These are phyloP conservation scores for Candida pseudofarinosa DNA, from an alignment of 805 yeast genomes.

Conservation along the genomic window DNA sequence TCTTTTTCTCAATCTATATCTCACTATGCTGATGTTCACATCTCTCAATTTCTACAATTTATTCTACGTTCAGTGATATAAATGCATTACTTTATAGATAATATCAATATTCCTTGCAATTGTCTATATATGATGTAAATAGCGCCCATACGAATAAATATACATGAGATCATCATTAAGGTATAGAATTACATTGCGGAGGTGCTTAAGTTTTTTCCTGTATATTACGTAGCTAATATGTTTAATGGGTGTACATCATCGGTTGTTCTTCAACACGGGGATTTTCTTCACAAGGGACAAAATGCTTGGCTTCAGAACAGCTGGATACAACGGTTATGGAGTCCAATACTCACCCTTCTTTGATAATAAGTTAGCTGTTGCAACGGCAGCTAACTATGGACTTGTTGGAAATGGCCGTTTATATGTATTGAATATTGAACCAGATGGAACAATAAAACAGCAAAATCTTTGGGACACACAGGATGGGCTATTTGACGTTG, in stretches of 20 bases:
- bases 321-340: slow-evolving; percentile 82
- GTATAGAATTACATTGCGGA: background rate
- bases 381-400: slow-evolving; percentile 89
- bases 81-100: too few species aligned
- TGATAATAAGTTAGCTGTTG: slow-evolving; percentile 86
- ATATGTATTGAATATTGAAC: slow-evolving; percentile 62
- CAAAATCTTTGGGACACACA: slow-evolving; percentile 77
- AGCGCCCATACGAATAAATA: background rate
- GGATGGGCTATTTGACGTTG: slow-evolving; percentile 82
- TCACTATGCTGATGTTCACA: background rate
- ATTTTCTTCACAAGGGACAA: background rate
- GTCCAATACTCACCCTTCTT: slow-evolving; percentile 88
- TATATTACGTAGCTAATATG: background rate
- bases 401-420: slow-evolving; percentile 90
- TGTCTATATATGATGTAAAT: background rate
- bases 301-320: slow-evolving; percentile 72
- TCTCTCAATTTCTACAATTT: background rate
- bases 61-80: too few species aligned
- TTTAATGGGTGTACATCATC: background rate
- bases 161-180: background rate
- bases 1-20: background rate
- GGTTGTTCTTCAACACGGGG: background rate
- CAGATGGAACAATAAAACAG: slow-evolving; percentile 56
- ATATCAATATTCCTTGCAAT: background rate
- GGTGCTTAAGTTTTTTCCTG: background rate